Percentiles rank a stretch among this genome's conserved stretches.
phyloP scores from a whole-genome alignment of 1,284 basidiomycete genomes.

The Vanrija sp. region DNA sequence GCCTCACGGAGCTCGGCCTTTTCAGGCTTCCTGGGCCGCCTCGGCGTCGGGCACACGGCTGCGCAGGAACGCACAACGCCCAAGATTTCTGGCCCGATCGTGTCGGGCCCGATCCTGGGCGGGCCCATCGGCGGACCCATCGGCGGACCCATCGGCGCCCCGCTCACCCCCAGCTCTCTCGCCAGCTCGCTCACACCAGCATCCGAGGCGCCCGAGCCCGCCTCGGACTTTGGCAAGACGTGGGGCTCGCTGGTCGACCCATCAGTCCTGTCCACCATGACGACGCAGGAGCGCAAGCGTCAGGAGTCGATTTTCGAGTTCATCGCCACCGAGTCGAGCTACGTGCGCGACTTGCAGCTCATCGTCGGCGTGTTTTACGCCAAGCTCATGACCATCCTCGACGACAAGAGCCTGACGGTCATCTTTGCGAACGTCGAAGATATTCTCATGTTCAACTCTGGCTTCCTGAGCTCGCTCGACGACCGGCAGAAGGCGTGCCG shows the following conservation, averaged over 20 bases:
- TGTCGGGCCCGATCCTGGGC: constrained; percentile 4
- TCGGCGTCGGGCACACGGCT: background rate
- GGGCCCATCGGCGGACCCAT: background rate
- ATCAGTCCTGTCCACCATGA: constrained; percentile 71
- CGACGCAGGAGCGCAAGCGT: constrained; percentile 68
- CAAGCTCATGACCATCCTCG: constrained; percentile 67
- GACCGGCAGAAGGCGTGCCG: constrained; percentile 83
- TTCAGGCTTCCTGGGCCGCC: constrained; percentile 29
- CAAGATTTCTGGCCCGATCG: constrained; percentile 2
- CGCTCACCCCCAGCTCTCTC: background rate
- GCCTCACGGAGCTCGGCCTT: constrained; percentile 6
- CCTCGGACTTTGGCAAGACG: constrained; percentile 55
- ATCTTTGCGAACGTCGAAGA: constrained; percentile 94
- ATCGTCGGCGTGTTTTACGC: constrained; percentile 82
- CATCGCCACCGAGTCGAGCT: constrained; percentile 78
- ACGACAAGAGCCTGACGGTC: constrained; percentile 69
- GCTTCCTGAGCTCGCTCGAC: constrained; percentile 79
- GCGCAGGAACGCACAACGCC: background rate
- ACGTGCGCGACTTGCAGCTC: constrained; percentile 83
- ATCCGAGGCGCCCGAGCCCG: background rate
- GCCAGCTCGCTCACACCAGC: background rate
- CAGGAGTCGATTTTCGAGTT: constrained; percentile 90
- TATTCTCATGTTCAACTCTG: constrained; percentile 79
- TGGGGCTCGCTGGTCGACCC: constrained; percentile 88
- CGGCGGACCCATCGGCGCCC: background rate